Conservation (phyloP, 1,284 basidiomycete species). For the Dichomitus squalens region DNA sequence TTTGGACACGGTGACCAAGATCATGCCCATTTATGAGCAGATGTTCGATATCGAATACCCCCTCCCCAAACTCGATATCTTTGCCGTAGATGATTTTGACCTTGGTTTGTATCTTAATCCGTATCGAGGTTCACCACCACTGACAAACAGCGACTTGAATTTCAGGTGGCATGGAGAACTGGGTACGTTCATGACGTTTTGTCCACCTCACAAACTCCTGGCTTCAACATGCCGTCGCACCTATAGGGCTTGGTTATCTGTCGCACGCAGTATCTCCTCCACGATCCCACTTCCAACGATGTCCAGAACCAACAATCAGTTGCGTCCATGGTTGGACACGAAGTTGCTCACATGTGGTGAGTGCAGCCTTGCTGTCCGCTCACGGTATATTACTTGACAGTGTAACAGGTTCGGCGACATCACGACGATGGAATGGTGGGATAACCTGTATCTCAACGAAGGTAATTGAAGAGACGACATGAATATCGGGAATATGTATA, state of each 20-base stretch:
- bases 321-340: conserved; percentile 80
- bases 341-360: conserved; percentile 84
- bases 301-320: conserved; percentile 80
- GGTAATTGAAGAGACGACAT: no score
- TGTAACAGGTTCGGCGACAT: conserved; percentile 80
- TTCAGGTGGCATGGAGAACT: conserved; percentile 92
- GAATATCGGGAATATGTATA: no score
- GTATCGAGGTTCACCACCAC: background rate
- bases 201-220: no score
- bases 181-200: conserved; percentile 39
- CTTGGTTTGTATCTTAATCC: conserved; percentile 47
- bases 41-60: conserved; percentile 91
- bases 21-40: conserved; percentile 89
- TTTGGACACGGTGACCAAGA: conserved; percentile 85
- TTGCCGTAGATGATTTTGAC: conserved; percentile 78
- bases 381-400: background rate
- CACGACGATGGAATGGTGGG: conserved; percentile 94
- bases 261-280: conserved; percentile 79
- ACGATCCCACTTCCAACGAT: conserved; percentile 79
- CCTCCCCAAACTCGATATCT: conserved; percentile 82
- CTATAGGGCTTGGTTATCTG: conserved; percentile 85
- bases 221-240: no score
- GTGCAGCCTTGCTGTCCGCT: conserved; percentile 27
- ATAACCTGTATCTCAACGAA: conserved; percentile 85
- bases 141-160: background rate